These are phyloP conservation scores for Sparassis latifolia DNA, from an alignment of 1,284 basidiomycete genomes.

Conservation along the genomic window DNA sequence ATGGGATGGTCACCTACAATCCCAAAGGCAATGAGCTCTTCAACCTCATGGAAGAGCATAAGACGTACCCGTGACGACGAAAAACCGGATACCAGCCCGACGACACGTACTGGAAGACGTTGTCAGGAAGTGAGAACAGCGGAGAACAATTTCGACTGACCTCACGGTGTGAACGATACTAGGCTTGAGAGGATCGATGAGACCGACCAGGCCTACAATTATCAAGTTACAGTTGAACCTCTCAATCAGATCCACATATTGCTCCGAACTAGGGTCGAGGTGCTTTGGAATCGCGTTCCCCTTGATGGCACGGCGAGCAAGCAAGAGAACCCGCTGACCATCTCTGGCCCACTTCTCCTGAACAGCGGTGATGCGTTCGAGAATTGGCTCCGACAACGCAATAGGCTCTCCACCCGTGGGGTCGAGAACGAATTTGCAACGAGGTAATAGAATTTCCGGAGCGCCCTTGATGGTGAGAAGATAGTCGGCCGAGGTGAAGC, in stretches of 20 bases:
- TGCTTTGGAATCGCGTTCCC: constrained; percentile 23
- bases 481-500: constrained; percentile 26
- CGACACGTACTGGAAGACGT: constrained; percentile 31
- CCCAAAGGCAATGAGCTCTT: constrained; percentile 17
- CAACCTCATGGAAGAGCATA: constrained; percentile 2
- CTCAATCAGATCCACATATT: constrained; percentile 33
- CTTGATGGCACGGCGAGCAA: constrained; percentile 32
- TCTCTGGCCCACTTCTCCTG: constrained; percentile 48
- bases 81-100: constrained; percentile 55
- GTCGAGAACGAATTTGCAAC: constrained; percentile 36
- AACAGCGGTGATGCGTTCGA: constrained; percentile 28
- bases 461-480: constrained; percentile 48
- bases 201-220: constrained; percentile 53
- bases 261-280: constrained; percentile 26
- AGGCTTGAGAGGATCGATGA: constrained; percentile 56
- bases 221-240: constrained; percentile 37
- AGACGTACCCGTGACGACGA: constrained; percentile 60
- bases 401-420: constrained; percentile 25
- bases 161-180: constrained; percentile 49
- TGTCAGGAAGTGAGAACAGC: too few relatives aligned
- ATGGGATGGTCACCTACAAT: constrained; percentile 40
- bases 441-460: constrained; percentile 49
- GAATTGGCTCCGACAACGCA: constrained; percentile 27
- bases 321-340: constrained; percentile 53
- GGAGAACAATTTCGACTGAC: constrained; percentile 9